phyloP scores from a whole-genome alignment of 352 stramenopile species.

The Phytopythium oedochilum region DNA sequence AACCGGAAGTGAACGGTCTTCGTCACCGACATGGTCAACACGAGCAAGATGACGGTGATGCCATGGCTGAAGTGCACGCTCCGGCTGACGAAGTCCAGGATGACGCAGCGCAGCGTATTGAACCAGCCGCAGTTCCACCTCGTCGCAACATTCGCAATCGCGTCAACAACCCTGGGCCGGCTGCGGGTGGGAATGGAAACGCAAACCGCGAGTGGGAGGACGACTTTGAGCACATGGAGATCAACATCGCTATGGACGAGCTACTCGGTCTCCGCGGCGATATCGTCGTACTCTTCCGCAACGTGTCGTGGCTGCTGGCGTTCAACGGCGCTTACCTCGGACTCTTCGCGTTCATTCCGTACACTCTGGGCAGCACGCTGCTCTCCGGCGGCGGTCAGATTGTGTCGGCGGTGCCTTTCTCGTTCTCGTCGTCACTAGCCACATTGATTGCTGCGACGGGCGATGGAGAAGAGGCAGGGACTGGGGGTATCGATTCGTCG shows the following conservation, averaged over 20 bases:
- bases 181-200: conserved; percentile 13
- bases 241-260: conserved; percentile 96
- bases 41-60: neutral
- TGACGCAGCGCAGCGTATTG: conserved; percentile 11
- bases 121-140: conserved; percentile 11
- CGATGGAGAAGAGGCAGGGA: conserved; percentile 9
- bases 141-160: conserved; percentile 27
- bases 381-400: conserved; percentile 69
- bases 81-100: conserved; percentile 7
- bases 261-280: conserved; percentile 95
- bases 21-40: conserved; percentile 29
- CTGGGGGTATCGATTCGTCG: conserved; percentile 5
- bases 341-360: conserved; percentile 96
- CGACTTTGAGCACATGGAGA: conserved; percentile 90
- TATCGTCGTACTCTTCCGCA: conserved; percentile 91
- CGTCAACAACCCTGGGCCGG: conserved; percentile 20
- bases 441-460: conserved; percentile 14
- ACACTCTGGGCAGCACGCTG: conserved; percentile 90
- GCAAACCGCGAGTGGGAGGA: conserved; percentile 80
- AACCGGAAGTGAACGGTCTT: conserved; percentile 13
- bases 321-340: conserved; percentile 97
- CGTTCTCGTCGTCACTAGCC: conserved; percentile 14
- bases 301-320: conserved; percentile 95
- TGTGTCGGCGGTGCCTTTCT: conserved; percentile 38
- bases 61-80: neutral